These are phyloP conservation scores for Trichoderma brevicompactum DNA, from an alignment of 2,329 filamentous ascomycete genomes.

Conservation along the genomic window DNA sequence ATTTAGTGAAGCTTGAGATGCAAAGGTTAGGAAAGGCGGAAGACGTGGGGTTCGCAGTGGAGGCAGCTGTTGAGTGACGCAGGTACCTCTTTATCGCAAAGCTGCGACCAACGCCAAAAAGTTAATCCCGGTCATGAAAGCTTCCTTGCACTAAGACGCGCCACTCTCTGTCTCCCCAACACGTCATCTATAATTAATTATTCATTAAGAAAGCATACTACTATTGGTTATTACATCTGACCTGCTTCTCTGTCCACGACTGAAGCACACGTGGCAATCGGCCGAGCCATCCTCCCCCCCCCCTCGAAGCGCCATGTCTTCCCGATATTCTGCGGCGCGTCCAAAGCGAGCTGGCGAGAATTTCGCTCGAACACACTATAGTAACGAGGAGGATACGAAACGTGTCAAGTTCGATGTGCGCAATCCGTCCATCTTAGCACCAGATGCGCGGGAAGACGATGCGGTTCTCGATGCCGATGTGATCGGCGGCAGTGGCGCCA, in stretches of 20 bases:
- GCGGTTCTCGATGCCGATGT: constrained; percentile 87
- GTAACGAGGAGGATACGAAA: constrained; percentile 60
- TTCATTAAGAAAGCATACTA: neutral
- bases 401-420: constrained; percentile 92
- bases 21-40: constrained; percentile 29
- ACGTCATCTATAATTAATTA: constrained; percentile 7
- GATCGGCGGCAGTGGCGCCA: constrained; percentile 76
- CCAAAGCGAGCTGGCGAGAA: constrained; percentile 84
- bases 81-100: constrained; percentile 33
- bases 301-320: constrained; percentile 31
- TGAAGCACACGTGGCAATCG: neutral
- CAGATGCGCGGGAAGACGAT: constrained; percentile 73
- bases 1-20: constrained; percentile 22
- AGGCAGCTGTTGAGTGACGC: constrained; percentile 45
- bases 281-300: neutral
- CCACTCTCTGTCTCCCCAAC: constrained; percentile 1
- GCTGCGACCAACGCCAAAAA: constrained; percentile 29
- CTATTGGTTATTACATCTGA: neutral
- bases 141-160: constrained; percentile 3
- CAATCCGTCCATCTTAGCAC: constrained; percentile 89
- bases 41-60: constrained; percentile 31
- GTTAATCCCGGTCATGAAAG: constrained; percentile 23
- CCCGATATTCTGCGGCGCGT: constrained; percentile 47
- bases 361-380: constrained; percentile 75
- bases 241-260: neutral